phyloP scores from a whole-genome alignment of 2,329 filamentous ascomycete genomes.

The Pseudogymnoascus sp. region DNA sequence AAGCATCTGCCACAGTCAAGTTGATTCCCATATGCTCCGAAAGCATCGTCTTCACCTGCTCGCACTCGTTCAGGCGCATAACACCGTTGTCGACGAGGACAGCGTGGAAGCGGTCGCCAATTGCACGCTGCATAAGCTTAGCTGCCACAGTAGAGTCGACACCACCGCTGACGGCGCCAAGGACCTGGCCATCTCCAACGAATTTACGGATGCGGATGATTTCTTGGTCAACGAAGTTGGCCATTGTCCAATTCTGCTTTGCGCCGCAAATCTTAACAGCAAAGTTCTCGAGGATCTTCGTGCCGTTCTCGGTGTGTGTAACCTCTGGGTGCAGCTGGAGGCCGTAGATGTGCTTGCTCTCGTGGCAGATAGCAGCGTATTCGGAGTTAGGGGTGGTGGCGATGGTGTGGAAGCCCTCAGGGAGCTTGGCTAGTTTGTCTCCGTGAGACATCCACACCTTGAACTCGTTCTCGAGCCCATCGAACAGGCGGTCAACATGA shows the following conservation, averaged over 20 bases:
- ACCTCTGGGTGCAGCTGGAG: conserved; percentile 91
- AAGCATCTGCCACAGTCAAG: conserved; percentile 76
- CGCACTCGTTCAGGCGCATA: conserved; percentile 78
- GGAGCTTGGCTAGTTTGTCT: conserved; percentile 73
- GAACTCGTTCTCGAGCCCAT: conserved; percentile 61
- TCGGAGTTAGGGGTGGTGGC: conserved; percentile 69
- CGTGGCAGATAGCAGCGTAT: conserved; percentile 72
- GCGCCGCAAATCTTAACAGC: conserved; percentile 74
- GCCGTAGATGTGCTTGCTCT: conserved; percentile 53
- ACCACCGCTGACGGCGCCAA: conserved; percentile 72
- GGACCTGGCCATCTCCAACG: conserved; percentile 76
- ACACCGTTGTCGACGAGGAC: conserved; percentile 79
- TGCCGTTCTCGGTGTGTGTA: conserved; percentile 63
- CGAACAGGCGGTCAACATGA: conserved; percentile 72
- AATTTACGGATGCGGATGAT: conserved; percentile 71
- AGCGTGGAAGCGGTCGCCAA: conserved; percentile 72
- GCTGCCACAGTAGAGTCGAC: conserved; percentile 87
- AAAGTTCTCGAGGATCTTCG: conserved; percentile 71
- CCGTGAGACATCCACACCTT: conserved; percentile 81
- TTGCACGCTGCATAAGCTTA: conserved; percentile 78
- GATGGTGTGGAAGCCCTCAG: conserved; percentile 63
- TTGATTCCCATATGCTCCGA: conserved; percentile 78
- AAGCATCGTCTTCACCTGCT: conserved; percentile 73
- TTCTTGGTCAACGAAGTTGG: conserved; percentile 72
- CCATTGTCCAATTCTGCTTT: conserved; percentile 75